A percentile compares a stretch with the other conserved stretches of the same genome.
Evolutionary conservation across 108 stramenopile genomes (phyloP).

Genomic region (Nitzschia putrida): DNA sequence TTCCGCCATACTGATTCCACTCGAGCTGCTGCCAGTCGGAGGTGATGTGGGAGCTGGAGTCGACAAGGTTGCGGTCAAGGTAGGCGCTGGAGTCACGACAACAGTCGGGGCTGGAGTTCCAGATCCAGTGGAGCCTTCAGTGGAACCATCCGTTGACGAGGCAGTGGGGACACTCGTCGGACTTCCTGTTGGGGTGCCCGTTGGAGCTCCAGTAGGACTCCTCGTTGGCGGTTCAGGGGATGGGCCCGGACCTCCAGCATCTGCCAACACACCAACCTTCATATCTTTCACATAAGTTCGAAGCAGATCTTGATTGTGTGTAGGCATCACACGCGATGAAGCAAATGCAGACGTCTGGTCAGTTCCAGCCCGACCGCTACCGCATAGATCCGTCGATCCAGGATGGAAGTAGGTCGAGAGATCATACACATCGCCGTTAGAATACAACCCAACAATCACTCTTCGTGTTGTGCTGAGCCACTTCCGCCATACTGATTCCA

Average conservation of each 20-base stretch:
- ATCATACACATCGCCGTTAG: background rate
- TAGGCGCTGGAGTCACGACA: too few relatives aligned
- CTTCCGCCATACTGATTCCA: background rate
- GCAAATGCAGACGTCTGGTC: background rate
- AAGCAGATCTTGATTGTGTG: background rate
- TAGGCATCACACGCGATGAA: too few relatives aligned
- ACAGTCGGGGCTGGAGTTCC: too few relatives aligned
- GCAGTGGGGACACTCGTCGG: too few relatives aligned
- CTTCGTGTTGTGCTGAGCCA: background rate
- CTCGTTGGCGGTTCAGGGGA: background rate
- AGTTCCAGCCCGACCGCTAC: background rate
- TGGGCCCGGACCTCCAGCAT: slow-evolving; percentile 1
- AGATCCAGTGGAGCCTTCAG: too few relatives aligned
- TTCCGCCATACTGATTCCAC: slow-evolving; percentile 5
- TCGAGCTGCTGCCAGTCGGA: background rate
- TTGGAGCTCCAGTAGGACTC: background rate
- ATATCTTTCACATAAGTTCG: too few relatives aligned
- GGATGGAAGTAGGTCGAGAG: background rate
- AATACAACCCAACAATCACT: slow-evolving; percentile 1
- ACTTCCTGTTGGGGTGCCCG: background rate
- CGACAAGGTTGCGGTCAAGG: too few relatives aligned
- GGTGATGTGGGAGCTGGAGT: background rate
- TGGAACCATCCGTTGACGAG: too few relatives aligned
- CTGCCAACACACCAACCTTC: background rate
- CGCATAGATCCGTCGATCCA: background rate